A percentile compares a stretch with the other conserved stretches of the same genome.
These are phyloP conservation scores for Oryza brachyantha DNA, from an alignment of 176 grass and related monocot genomes.

Conservation along the genomic window DNA sequence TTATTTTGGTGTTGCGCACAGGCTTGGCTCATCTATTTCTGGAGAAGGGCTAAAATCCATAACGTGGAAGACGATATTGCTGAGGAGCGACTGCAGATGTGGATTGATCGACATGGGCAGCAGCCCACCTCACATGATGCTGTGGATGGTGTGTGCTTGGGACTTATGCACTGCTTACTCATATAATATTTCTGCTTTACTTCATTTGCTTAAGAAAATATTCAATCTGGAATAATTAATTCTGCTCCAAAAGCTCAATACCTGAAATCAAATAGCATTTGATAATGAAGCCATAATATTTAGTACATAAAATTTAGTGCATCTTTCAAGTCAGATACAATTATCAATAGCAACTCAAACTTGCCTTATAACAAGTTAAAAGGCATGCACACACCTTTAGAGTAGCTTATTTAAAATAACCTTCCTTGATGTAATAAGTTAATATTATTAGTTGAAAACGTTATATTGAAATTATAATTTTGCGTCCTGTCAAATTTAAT, in stretches of 20 bases:
- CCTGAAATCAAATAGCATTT: background rate
- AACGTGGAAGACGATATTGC: slow-evolving; percentile 86
- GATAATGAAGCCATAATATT: background rate
- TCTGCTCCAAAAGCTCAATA: background rate
- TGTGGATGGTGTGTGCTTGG: slow-evolving; percentile 67
- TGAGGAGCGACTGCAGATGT: slow-evolving; percentile 74
- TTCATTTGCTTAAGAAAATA: slow-evolving; percentile 5
- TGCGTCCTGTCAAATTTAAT: background rate
- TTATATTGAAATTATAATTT: background rate
- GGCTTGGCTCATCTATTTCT: slow-evolving; percentile 91
- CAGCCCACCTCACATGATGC: slow-evolving; percentile 78
- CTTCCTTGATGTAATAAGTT: background rate
- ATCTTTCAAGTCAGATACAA: background rate
- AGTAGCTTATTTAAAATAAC: slow-evolving; percentile 8
- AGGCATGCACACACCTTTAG: slow-evolving; percentile 3
- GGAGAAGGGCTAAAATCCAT: slow-evolving; percentile 80
- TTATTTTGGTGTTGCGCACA: slow-evolving; percentile 34
- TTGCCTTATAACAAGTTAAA: background rate
- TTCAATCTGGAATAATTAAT: background rate
- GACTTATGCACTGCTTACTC: background rate
- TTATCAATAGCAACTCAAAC: background rate
- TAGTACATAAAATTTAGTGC: background rate
- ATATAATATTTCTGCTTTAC: background rate
- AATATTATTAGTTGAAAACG: background rate
- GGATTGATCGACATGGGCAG: slow-evolving; percentile 60